These are phyloP conservation scores for Hymenoscyphus infarciens DNA, from an alignment of 2,329 filamentous ascomycete species.

Conservation along the genomic window DNA sequence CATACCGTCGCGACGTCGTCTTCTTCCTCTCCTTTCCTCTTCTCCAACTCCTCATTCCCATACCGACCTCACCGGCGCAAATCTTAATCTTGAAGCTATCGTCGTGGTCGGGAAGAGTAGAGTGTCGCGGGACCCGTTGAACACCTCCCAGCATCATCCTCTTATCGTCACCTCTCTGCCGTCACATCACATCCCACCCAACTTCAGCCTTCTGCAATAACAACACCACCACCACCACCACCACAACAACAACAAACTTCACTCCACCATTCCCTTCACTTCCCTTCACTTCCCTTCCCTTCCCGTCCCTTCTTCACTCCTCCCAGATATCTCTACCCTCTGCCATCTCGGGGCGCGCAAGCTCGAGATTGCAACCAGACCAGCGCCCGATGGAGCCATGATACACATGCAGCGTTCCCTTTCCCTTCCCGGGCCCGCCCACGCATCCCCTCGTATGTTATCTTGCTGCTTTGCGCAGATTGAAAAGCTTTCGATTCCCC, in stretches of 20 bases:
- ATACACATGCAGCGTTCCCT: constrained; percentile 37
- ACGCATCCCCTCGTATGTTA: constrained; percentile 37
- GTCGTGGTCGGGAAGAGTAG: neutral
- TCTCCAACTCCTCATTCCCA: neutral
- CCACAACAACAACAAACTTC: neutral
- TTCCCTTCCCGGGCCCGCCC: constrained; percentile 36
- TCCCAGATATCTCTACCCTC: constrained; percentile 3
- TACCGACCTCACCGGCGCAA: neutral
- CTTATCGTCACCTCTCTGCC: neutral
- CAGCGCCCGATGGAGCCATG: constrained; percentile 35
- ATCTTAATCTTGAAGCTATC: neutral
- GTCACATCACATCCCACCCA: constrained; percentile 8
- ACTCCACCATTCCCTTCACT: neutral
- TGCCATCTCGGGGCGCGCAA: constrained; percentile 29
- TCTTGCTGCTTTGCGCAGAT: constrained; percentile 7
- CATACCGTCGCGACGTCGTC: neutral
- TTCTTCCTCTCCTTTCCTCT: neutral
- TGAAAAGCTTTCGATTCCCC: neutral
- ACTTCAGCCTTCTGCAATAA: neutral
- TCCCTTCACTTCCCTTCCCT: no score
- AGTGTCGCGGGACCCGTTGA: neutral
- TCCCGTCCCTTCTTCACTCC: no score
- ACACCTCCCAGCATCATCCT: neutral
- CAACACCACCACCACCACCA: constrained; percentile 1
- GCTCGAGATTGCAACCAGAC: constrained; percentile 29